These are phyloP conservation scores for Eimeria tenella DNA, from an alignment of 169 alveolate genomes.

Conservation along the genomic window DNA sequence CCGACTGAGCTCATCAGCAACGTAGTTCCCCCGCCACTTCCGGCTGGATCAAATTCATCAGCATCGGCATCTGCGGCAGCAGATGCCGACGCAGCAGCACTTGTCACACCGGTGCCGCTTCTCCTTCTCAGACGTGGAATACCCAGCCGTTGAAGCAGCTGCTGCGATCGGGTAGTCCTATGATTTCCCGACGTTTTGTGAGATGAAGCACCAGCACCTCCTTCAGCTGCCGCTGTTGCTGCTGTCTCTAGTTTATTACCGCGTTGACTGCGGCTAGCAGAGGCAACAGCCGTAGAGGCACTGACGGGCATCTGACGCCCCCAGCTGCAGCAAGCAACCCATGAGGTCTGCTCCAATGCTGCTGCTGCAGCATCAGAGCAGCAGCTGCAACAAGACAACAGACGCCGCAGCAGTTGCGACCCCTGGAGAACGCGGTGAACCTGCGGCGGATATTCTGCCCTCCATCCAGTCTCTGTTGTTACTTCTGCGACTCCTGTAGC, in stretches of 20 bases:
- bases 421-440: constrained; percentile 48
- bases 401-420: constrained; percentile 51
- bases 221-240: background rate
- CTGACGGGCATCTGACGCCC: constrained; percentile 1
- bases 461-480: constrained; percentile 28
- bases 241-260: background rate
- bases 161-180: constrained; percentile 43
- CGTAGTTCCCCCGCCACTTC: background rate
- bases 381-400: background rate
- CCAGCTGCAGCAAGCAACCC: constrained; percentile 60
- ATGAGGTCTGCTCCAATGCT: constrained; percentile 48
- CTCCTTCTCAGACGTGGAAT: constrained; percentile 42
- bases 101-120: background rate
- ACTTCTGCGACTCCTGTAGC: background rate
- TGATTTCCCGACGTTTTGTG: background rate
- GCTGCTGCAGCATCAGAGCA: constrained; percentile 18
- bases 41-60: background rate
- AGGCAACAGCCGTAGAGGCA: background rate
- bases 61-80: constrained; percentile 24
- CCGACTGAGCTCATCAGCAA: constrained; percentile 8
- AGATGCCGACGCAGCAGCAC: background rate
- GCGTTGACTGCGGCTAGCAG: background rate
- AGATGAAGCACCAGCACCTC: background rate
- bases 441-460: constrained; percentile 44
- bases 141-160: constrained; percentile 61